Evolutionary conservation across 23 red algal genomes (phyloP).

Genomic region (Gracilaria vermiculophylla): DNA sequence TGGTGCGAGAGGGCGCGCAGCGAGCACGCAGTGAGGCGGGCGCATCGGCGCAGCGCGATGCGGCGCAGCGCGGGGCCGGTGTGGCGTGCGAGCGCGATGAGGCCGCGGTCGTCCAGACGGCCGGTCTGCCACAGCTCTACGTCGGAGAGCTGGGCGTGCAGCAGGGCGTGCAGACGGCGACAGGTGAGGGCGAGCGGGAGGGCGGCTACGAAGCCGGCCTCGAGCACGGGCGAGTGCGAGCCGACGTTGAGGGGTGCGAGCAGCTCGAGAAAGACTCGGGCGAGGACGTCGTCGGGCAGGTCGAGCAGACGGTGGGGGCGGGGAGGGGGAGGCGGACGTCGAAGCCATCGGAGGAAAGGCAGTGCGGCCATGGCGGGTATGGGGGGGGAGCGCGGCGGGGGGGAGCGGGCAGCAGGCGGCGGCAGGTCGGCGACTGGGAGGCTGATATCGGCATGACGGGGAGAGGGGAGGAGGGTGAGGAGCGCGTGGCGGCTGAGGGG

Average conservation of each 20-base stretch:
- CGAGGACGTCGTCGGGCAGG: constrained; percentile 43
- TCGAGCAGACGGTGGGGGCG: constrained; percentile 3
- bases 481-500: background rate
- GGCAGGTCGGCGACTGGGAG: background rate
- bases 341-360: constrained; percentile 18
- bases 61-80: background rate
- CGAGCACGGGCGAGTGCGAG: constrained; percentile 15
- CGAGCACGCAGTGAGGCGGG: background rate
- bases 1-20: background rate
- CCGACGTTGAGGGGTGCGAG: constrained; percentile 20
- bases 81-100: background rate
- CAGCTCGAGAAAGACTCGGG: background rate
- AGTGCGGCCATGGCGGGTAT: constrained; percentile 6
- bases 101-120: constrained; percentile 14
- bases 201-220: constrained; percentile 2
- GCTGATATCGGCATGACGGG: background rate
- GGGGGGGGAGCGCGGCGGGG: constrained; percentile 9
- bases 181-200: constrained; percentile 31
- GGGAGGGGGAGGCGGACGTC: constrained; percentile 11
- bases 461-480: background rate
- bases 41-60: constrained; percentile 18
- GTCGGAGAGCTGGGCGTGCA: constrained; percentile 18
- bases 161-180: background rate
- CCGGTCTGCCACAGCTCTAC: constrained; percentile 28
- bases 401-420: background rate